phyloP scores from a whole-genome alignment of 345 rosid species.

The Cardamine occulta region DNA sequence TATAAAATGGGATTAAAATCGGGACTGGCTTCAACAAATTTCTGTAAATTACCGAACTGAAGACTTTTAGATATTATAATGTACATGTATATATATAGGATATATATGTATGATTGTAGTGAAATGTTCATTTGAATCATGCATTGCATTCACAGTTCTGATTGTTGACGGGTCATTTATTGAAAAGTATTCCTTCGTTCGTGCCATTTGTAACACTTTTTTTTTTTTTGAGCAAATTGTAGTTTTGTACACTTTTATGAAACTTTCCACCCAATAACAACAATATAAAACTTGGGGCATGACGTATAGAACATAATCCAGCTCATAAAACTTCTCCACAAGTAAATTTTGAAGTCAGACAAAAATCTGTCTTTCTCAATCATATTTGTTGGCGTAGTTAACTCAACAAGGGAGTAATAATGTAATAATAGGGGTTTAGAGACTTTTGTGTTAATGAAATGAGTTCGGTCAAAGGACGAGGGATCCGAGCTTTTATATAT shows the following conservation, averaged over 20 bases:
- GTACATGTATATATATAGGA: not conserved
- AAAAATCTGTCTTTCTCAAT: too few species aligned
- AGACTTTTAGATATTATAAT: not conserved
- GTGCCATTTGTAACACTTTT: slow-evolving; percentile 6
- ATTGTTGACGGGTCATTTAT: not conserved
- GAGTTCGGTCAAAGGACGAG: too few species aligned
- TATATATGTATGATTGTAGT: not conserved
- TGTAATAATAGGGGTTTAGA: too few species aligned
- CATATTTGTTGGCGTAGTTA: too few species aligned
- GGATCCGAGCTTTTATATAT: too few species aligned
- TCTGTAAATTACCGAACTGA: not conserved
- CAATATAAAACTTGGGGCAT: not conserved
- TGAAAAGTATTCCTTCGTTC: not conserved
- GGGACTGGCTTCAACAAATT: not conserved
- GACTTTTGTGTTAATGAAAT: too few species aligned
- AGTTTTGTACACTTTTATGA: not conserved
- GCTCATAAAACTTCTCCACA: too few species aligned
- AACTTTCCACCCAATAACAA: slow-evolving; percentile 15
- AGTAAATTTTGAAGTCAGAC: too few species aligned
- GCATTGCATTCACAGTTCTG: not conserved
- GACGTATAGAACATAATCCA: too few species aligned
- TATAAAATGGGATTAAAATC: too few species aligned
- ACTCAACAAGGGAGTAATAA: too few species aligned
- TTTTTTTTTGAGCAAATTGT: too few species aligned
- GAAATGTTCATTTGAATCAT: not conserved